Evolutionary conservation across 202 grass and related monocot genomes (phyloP), one percentile per base, ranked within the genome.

Genomic region (Setaria viridis): DNA sequence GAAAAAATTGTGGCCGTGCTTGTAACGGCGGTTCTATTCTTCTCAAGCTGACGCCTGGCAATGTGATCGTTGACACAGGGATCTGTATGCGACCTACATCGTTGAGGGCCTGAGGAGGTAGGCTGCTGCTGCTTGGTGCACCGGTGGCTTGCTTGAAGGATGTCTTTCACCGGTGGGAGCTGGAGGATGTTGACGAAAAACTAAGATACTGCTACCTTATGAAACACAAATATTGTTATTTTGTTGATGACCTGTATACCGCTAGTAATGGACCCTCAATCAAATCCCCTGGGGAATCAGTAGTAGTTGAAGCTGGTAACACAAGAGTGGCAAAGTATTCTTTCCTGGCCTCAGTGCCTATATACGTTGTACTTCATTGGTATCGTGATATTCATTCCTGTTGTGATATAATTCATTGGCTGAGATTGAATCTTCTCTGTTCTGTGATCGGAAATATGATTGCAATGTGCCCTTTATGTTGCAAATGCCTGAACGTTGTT

Each of bases 51-150:
- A 84, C 34, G 14, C 0, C 4, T 0, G 3, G 6, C 41, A 32
- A 68, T 79, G 21, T 85, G 62, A 0, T 66, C 7, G 69, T 62
- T 63, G 46, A 50, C n/a, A 35, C 70, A 98, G 95, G 95, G 95
- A 98, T 77, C 81, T 98, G 6, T 98, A 98, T 82, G 95, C 95
- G 53, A 89, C 91, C 49, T 98, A 98, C 57, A 87, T 95, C 13
- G 90, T 98, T 45, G 95, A 98, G 87, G 89, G 84, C 54, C 86
- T 98, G 89, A 95, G 95, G 79, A 92, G 95, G 83, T 98, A 94
- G 64, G 41, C 58, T 29, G 58, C 58, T 60, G 55, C 55, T 25
- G 62, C 9, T 37, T 29, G 34, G 66, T 60, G n/a, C 1, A 58
- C 16, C 30, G 35, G 67, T 45, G 58, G 15, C 35, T 76, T 62